Base-by-base conservation (phyloP, 305 asterid species). In the Fraxinus paxiana region DNA sequence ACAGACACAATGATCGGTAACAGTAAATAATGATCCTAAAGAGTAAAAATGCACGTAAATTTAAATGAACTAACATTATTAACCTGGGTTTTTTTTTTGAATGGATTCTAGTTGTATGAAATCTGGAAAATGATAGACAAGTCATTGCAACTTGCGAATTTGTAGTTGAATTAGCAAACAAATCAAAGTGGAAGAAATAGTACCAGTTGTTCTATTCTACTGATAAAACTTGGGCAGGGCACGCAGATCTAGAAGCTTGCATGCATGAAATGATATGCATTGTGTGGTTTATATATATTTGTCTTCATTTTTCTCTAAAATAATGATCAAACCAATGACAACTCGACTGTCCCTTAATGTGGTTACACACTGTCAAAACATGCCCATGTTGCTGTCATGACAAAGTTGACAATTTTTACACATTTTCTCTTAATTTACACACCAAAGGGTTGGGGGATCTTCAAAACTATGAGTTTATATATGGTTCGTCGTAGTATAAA, bases 131-230 rank as follows among this genome's bases (percentile, higher is more conserved):
- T 67, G 73, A 28, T 26, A 17, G 51, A 73, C 77, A 73, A 73
- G 77, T 35, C 77, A 2, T 20, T 73, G 59, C 28, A 73, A 73
- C 33, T 18, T 9, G 54, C 77, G 10, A 34, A 18, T 15, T 73
- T 73, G 77, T 73, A 73, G 31, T n/a, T 37, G n/a, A 73, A 73
- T 17, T 8, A 22, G 54, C 51, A 37, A 35, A 73, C 77, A 73
- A 3, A 37, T 41, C 54, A 9, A 73, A 73, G 77, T 73, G 77
- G 59, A 18, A 18, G 54, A 35, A 33, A 73, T 31, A 73, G 77
- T 73, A 41, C 28, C 0, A 3, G 2, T 65, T 65, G 73, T 18
- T 54, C 26, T 22, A 20, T 61, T 61, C 15, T 22, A 22, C 31
- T 20, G 71, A 61, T 61, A 24, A 56, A n/a, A 7, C 34, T 63